Percentiles rank a stretch among this genome's conserved stretches.
These are phyloP conservation scores for Mortierella sp. DNA, from an alignment of 371 early-diverging fungal genomes.

Conservation along the genomic window DNA sequence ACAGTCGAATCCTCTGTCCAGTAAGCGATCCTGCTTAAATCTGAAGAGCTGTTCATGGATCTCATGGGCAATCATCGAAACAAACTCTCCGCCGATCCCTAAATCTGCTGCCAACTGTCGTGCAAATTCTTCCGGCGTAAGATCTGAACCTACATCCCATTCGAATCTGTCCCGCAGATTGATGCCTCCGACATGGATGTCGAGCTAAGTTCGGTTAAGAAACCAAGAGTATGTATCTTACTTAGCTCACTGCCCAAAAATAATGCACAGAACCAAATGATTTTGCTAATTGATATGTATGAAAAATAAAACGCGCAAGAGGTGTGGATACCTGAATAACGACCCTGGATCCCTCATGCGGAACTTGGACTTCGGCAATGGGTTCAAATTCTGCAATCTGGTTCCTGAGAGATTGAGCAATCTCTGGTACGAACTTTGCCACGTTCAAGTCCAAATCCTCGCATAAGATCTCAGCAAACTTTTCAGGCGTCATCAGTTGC, in stretches of 20 bases:
- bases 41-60: slow-evolving; percentile 89
- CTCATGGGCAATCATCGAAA: slow-evolving; percentile 85
- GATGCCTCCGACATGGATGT: slow-evolving; percentile 86
- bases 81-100: slow-evolving; percentile 93
- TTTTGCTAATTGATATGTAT: too few relatives aligned
- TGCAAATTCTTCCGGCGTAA: slow-evolving; percentile 90
- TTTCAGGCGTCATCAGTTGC: slow-evolving; percentile 87
- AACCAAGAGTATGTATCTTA: slow-evolving; percentile 55
- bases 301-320: background rate
- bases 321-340: slow-evolving; percentile 52
- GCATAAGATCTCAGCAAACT: slow-evolving; percentile 91
- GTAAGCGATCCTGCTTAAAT: slow-evolving; percentile 72
- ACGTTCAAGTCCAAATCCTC: slow-evolving; percentile 80
- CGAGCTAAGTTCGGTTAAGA: slow-evolving; percentile 64
- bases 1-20: slow-evolving; percentile 57
- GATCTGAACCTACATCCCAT: slow-evolving; percentile 83
- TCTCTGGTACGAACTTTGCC: slow-evolving; percentile 67
- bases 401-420: slow-evolving; percentile 85
- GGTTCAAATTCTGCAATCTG: slow-evolving; percentile 68
- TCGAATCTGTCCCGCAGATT: slow-evolving; percentile 91
- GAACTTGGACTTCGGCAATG: slow-evolving; percentile 47
- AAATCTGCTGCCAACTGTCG: slow-evolving; percentile 82
- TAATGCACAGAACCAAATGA: too few relatives aligned
- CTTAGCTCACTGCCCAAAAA: too few relatives aligned
- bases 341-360: slow-evolving; percentile 49